Conservation (phyloP, 2,329 filamentous ascomycete species). For the Fusarium illudens region DNA sequence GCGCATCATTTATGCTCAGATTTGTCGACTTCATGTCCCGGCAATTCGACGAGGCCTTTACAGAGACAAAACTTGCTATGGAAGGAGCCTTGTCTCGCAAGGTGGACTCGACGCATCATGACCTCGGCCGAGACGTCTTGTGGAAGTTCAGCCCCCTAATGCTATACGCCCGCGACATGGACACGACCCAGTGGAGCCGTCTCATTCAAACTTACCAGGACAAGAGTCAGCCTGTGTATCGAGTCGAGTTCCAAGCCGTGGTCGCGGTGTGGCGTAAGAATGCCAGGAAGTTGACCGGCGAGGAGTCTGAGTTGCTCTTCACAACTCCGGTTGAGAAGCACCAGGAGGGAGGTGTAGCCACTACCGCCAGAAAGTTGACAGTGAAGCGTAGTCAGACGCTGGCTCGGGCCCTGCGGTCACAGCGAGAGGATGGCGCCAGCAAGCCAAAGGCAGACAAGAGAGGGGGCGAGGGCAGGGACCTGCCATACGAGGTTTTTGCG, state of each 20-base stretch:
- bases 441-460: constrained; percentile 64
- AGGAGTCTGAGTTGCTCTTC: constrained; percentile 87
- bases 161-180: constrained; percentile 87
- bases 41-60: constrained; percentile 79
- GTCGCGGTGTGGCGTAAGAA: constrained; percentile 81
- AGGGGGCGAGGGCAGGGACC: constrained; percentile 69
- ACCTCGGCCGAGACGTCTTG: constrained; percentile 74
- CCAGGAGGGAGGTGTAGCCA: constrained; percentile 74
- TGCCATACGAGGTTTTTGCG: constrained; percentile 83
- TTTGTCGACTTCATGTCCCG: constrained; percentile 83
- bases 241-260: constrained; percentile 81
- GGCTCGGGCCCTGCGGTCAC: constrained; percentile 75
- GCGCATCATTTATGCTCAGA: constrained; percentile 77
- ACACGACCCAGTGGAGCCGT: constrained; percentile 81
- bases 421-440: constrained; percentile 67
- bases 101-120: constrained; percentile 75
- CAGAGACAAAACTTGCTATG: constrained; percentile 72
- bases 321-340: constrained; percentile 86
- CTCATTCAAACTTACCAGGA: constrained; percentile 83
- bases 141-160: constrained; percentile 91
- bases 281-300: constrained; percentile 76
- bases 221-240: constrained; percentile 79
- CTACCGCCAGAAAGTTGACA: constrained; percentile 86
- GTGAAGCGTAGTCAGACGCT: constrained; percentile 93
- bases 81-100: constrained; percentile 69